Percentiles rank a stretch among this genome's conserved stretches.
Evolutionary conservation across 2,329 filamentous ascomycete species (phyloP).

Genomic region (Zasmidium citrigriseum): DNA sequence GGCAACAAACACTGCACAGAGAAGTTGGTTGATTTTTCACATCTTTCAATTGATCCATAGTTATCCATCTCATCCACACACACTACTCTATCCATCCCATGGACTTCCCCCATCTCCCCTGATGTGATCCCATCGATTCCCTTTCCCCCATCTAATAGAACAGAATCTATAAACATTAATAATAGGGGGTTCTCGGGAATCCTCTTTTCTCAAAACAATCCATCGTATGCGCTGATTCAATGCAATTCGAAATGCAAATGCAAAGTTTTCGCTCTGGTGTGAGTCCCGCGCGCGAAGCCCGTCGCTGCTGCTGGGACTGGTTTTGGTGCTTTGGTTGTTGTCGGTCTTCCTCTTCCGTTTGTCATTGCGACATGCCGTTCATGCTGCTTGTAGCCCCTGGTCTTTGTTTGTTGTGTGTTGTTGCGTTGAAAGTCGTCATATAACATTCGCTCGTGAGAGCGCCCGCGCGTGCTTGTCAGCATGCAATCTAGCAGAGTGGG

Average conservation of each 20-base stretch:
- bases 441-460: slow-evolving; percentile 2
- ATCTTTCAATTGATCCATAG: not conserved
- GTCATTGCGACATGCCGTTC: not conserved
- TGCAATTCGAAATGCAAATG: not conserved
- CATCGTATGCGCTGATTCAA: not conserved
- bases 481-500: slow-evolving; percentile 48
- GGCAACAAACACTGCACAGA: too few relatives aligned
- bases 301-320: slow-evolving; percentile 2
- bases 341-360: not conserved
- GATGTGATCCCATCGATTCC: not conserved
- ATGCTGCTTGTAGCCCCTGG: not conserved
- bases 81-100: not conserved
- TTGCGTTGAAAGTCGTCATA: slow-evolving; percentile 2
- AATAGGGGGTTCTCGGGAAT: slow-evolving; percentile 2
- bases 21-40: too few relatives aligned
- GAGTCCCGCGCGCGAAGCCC: not conserved
- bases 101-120: not conserved
- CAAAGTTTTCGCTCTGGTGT: not conserved
- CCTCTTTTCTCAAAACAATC: not conserved
- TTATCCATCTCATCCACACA: not conserved
- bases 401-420: not conserved
- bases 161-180: slow-evolving; percentile 15
- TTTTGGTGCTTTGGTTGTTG: not conserved
- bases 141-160: slow-evolving; percentile 1
- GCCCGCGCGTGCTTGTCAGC: not conserved